Evolutionary conservation across 208 protist genomes (phyloP).

Genomic region (Leishmania major): DNA sequence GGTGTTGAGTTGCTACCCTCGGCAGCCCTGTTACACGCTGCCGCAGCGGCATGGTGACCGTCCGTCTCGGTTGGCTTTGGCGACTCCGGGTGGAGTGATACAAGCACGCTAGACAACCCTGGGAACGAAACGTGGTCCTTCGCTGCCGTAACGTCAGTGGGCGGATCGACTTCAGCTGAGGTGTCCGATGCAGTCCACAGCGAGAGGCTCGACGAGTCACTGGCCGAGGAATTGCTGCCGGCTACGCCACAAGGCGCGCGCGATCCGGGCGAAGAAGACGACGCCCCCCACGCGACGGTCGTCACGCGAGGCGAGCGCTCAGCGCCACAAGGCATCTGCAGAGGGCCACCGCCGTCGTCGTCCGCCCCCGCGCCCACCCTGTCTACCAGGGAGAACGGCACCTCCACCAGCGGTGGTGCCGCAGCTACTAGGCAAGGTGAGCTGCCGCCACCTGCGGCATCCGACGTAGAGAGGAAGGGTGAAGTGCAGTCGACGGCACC

Average conservation of each 20-base stretch:
- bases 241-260: not conserved
- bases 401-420: not conserved
- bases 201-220: slow-evolving; percentile 1
- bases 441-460: not conserved
- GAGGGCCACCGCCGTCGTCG: not conserved
- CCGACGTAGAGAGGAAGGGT: not conserved
- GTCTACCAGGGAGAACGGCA: not conserved
- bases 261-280: not conserved
- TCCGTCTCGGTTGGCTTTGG: not conserved
- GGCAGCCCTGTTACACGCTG: not conserved
- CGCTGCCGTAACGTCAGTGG: not conserved
- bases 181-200: not conserved
- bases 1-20: not conserved
- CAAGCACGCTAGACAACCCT: not conserved
- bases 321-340: not conserved
- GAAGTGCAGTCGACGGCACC: not conserved
- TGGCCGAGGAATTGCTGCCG: not conserved
- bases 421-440: not conserved
- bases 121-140: not conserved
- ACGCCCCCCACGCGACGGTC: not conserved
- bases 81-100: not conserved
- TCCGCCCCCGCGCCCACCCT: not conserved
- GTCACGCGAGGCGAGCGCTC: not conserved
- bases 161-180: not conserved
- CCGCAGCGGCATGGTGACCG: not conserved